A percentile compares a stretch with the other conserved stretches of the same genome.
phyloP scores from a whole-genome alignment of 179 eudicot species.

The Camellia oleifera region DNA sequence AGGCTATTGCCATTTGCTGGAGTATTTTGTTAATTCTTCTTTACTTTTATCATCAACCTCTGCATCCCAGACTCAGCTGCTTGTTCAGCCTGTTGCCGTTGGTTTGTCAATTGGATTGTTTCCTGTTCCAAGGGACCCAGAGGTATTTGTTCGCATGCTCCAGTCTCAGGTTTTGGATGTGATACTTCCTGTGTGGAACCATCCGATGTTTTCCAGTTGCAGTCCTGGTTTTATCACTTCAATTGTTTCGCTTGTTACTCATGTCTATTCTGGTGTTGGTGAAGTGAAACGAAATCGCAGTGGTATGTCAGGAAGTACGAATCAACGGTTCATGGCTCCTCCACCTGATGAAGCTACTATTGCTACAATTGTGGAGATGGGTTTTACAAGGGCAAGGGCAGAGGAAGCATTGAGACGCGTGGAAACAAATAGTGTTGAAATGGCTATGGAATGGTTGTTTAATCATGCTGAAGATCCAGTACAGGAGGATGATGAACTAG shows the following conservation, averaged over 20 bases:
- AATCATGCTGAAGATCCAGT: constrained; percentile 94
- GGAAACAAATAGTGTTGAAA: constrained; percentile 92
- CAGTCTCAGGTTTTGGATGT: constrained; percentile 97
- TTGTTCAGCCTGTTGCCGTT: constrained; percentile 93
- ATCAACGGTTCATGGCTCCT: constrained; percentile 67
- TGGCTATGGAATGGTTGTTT: constrained; percentile 99
- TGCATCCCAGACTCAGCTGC: constrained; percentile 84
- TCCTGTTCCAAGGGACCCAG: constrained; percentile 97
- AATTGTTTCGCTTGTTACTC: constrained; percentile 72
- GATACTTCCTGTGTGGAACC: constrained; percentile 95
- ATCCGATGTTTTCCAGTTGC: constrained; percentile 81
- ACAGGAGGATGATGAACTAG: constrained; percentile 94
- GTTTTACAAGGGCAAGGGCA: constrained; percentile 92
- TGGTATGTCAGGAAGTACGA: constrained; percentile 56
- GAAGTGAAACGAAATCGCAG: constrained; percentile 65
- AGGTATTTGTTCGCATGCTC: constrained; percentile 89
- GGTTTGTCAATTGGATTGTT: constrained; percentile 95
- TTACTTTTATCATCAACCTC: constrained; percentile 76
- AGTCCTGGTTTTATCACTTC: constrained; percentile 65
- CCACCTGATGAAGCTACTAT: constrained; percentile 96
- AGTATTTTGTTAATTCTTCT: constrained; percentile 87
- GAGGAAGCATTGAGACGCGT: constrained; percentile 96
- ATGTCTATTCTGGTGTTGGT: constrained; percentile 88
- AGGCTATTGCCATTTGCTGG: constrained; percentile 80
- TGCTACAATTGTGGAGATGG: constrained; percentile 94